Evolutionary conservation across 2,329 filamentous ascomycete species (phyloP).

Genomic region (Phialophora chinensis): DNA sequence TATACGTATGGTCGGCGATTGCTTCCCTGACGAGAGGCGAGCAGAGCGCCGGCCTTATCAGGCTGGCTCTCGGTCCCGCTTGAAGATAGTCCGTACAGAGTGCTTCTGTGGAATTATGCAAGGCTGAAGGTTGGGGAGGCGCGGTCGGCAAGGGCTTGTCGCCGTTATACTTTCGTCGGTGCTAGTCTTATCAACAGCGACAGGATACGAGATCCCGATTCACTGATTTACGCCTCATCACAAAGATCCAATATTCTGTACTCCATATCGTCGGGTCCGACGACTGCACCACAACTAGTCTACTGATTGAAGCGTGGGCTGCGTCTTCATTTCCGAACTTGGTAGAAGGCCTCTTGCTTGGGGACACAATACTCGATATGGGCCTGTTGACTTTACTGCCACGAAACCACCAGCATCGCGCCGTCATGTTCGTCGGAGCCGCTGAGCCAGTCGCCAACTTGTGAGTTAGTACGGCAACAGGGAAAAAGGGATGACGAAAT

Average conservation of each 20-base stretch:
- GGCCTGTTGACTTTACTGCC: background rate
- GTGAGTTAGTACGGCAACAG: background rate
- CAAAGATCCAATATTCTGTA: background rate
- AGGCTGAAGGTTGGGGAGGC: background rate
- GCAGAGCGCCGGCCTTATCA: background rate
- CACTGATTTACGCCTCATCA: background rate
- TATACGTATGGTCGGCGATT: background rate
- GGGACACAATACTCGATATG: background rate
- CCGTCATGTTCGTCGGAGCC: background rate
- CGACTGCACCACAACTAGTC: background rate
- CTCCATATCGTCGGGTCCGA: background rate
- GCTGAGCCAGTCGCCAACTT: background rate
- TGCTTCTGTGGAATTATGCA: background rate
- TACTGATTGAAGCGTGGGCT: background rate
- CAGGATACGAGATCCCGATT: background rate
- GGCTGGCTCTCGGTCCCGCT: background rate
- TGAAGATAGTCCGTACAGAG: background rate
- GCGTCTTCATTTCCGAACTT: background rate
- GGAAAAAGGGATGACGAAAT: background rate
- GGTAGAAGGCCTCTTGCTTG: background rate
- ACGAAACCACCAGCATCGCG: background rate
- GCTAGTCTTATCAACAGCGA: no score
- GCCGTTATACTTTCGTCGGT: no score
- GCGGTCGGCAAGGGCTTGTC: no score
- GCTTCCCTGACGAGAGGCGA: background rate